phyloP scores from a whole-genome alignment of 2,329 filamentous ascomycete genomes.

The Fusarium concolor region DNA sequence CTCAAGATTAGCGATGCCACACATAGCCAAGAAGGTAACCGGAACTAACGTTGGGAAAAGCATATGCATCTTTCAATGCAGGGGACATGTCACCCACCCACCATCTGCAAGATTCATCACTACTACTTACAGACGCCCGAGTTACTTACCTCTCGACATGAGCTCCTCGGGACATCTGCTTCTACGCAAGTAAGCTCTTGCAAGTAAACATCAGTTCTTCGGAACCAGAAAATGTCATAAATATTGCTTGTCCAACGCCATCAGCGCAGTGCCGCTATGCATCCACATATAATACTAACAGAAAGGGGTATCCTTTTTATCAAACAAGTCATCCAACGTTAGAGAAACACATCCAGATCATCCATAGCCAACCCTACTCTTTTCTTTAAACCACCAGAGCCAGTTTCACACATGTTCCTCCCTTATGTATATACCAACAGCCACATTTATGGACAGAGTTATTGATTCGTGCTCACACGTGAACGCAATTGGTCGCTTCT shows the following conservation, averaged over 20 bases:
- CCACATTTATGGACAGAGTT: conserved; percentile 4
- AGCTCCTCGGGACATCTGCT: not conserved
- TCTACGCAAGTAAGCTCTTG: not conserved
- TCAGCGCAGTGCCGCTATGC: conserved; percentile 30
- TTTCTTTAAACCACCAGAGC: not conserved
- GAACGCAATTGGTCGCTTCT: conserved; percentile 17
- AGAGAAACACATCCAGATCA: conserved; percentile 29
- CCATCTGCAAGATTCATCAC: too few relatives aligned
- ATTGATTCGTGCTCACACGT: conserved; percentile 19
- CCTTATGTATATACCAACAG: conserved; percentile 17
- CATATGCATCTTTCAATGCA: too few relatives aligned
- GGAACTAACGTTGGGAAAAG: too few relatives aligned
- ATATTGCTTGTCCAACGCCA: conserved; percentile 35
- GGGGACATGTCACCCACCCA: too few relatives aligned
- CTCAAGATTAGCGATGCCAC: too few relatives aligned
- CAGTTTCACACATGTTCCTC: not conserved
- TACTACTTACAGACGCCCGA: too few relatives aligned
- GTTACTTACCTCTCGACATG: too few relatives aligned
- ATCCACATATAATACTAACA: conserved; percentile 26
- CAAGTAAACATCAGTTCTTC: not conserved
- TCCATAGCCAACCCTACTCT: conserved; percentile 9
- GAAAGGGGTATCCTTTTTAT: conserved; percentile 44
- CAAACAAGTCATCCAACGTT: conserved; percentile 38
- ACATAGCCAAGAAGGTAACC: too few relatives aligned
- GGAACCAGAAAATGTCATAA: conserved; percentile 3